A percentile compares a stretch with the other conserved stretches of the same genome.
These are phyloP conservation scores for Nissolia schottii DNA, from an alignment of 306 rosid species.

Conservation along the genomic window DNA sequence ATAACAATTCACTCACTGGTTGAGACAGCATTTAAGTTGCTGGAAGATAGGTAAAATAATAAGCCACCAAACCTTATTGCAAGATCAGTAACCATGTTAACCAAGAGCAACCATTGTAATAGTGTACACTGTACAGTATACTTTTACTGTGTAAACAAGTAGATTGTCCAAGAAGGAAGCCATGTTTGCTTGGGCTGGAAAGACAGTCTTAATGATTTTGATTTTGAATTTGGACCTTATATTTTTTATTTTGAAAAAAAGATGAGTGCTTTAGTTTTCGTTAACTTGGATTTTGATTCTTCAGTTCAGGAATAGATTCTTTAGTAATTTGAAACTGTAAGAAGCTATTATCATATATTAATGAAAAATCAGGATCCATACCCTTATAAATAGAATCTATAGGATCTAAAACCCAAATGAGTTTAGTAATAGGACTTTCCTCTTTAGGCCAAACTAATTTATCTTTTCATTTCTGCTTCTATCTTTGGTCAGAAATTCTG, in stretches of 20 bases:
- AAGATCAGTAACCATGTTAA: slow-evolving; percentile 12
- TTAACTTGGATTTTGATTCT: background rate
- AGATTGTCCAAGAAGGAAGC: background rate
- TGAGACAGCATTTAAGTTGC: slow-evolving; percentile 59
- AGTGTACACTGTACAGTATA: slow-evolving; percentile 5
- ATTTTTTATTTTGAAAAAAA: too few relatives aligned
- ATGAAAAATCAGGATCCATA: background rate
- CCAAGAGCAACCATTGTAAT: background rate
- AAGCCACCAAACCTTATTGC: background rate
- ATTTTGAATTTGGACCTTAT: background rate
- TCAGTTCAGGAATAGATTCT: background rate
- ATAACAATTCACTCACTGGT: slow-evolving; percentile 68
- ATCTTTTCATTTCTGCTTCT: background rate
- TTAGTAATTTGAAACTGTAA: background rate
- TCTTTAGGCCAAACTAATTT: background rate
- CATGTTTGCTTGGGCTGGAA: background rate
- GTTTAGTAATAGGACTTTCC: background rate
- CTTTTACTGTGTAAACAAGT: background rate
- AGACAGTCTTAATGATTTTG: slow-evolving; percentile 17
- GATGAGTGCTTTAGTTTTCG: background rate
- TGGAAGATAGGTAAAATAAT: slow-evolving; percentile 33
- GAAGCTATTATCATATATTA: background rate
- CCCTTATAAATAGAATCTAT: background rate
- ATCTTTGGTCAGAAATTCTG: background rate
- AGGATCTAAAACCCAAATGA: too few relatives aligned